Base-by-base conservation (phyloP, 371 early-diverging fungal genomes). In the Blakeslea trispora region DNA sequence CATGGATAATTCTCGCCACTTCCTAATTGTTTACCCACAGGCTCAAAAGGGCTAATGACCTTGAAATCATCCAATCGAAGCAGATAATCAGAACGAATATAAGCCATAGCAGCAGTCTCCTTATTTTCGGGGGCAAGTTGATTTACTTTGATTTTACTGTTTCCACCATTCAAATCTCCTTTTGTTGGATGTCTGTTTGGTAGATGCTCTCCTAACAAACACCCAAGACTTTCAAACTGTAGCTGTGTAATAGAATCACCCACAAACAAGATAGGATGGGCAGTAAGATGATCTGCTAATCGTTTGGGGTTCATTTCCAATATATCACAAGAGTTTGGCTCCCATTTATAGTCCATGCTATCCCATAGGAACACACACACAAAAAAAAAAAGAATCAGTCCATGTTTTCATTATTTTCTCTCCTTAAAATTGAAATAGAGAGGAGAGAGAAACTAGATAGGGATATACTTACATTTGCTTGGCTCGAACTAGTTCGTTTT, bases 201-300 rank as follows among this genome's bases (percentile, higher is more conserved):
- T 11, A 71, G 37, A 19, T 65, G 40, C 11, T 69, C 34, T 3
- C 79, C 79, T 18, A 75, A 40, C 28, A 75, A 40, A 39, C 79
- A 78, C 7, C 59, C 57, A 46, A 78, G 34, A 37, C 75, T 78
- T 37, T 78, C 79, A n/a, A 53, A 78, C 50, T 72, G 73, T 18
- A 78, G 50, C 42, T 78, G 75, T 40, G 73, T 75, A 44, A 78
- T 78, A 2, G 75, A 75, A 42, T 78, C 79, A 9, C 79, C 79
- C 1, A 78, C 68, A 22, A 78, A 68, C 8, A 78, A 46, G 3
- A 78, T 39, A 1, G 79, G 75, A 44, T 73, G 67, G 13, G 71
- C 43, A 15, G 54, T 24, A 13, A 78, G 49, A 31, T 78, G 75
- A 3, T 64, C 41, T 22, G 75, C 62, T 17, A 73, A 42, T 28